These are phyloP conservation scores for Hemerocallis citrina DNA, from an alignment of 106 monocot genomes.

Conservation along the genomic window DNA sequence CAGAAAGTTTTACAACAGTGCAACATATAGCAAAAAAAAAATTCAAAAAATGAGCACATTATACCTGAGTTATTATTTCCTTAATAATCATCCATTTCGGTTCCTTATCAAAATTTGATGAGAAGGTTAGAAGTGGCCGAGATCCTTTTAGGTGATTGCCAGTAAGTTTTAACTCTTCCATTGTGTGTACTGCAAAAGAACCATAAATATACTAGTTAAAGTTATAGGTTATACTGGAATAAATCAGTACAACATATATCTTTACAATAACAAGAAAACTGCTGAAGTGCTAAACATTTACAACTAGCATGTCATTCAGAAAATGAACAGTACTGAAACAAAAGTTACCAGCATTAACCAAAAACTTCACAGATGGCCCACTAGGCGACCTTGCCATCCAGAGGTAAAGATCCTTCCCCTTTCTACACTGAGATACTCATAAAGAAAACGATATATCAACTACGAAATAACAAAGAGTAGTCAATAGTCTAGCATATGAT, in stretches of 20 bases:
- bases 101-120: slow-evolving; percentile 71
- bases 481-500: neutral
- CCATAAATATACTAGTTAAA: neutral
- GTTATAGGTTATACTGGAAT: neutral
- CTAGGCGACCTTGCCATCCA: slow-evolving; percentile 87
- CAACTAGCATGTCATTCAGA: neutral
- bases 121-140: slow-evolving; percentile 82
- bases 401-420: slow-evolving; percentile 86
- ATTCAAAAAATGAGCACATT: neutral
- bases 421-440: slow-evolving; percentile 67
- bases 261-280: neutral
- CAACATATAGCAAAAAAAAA: neutral
- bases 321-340: neutral
- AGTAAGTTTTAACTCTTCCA: slow-evolving; percentile 98
- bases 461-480: neutral
- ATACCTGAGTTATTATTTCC: slow-evolving; percentile 84
- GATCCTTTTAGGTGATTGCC: slow-evolving; percentile 97
- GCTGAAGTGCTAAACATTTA: neutral
- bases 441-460: slow-evolving; percentile 3
- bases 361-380: slow-evolving; percentile 89
- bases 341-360: slow-evolving; percentile 79
- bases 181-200: slow-evolving; percentile 69
- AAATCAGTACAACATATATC: neutral
- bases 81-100: slow-evolving; percentile 91
- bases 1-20: neutral